Percentiles rank a stretch among this genome's conserved stretches.
Conservation (phyloP, 371 early-diverging fungal genomes). For the Mucor sp. region DNA sequence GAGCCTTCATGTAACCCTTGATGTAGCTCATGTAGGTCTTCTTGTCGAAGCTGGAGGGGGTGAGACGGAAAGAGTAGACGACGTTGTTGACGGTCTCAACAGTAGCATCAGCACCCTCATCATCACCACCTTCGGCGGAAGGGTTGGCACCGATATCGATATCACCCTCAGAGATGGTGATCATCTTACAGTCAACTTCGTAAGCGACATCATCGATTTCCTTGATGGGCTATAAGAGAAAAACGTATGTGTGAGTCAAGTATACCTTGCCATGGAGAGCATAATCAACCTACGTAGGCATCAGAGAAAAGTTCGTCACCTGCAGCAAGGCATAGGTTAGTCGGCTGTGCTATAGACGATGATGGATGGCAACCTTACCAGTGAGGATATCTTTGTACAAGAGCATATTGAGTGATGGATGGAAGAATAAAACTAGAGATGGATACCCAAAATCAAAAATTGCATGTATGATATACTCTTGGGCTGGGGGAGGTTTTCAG, state of each 20-base stretch:
- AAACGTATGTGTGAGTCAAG: neutral
- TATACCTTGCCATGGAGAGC: neutral
- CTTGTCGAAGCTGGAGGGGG: constrained; percentile 84
- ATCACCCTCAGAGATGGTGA: constrained; percentile 68
- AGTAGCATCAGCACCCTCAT: constrained; percentile 67
- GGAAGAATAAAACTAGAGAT: constrained; percentile 19
- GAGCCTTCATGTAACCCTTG: constrained; percentile 91
- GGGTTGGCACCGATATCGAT: constrained; percentile 95
- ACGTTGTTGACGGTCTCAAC: constrained; percentile 83
- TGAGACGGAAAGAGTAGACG: constrained; percentile 80
- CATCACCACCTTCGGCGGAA: constrained; percentile 83
- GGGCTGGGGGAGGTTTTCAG: neutral
- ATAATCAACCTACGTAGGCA: constrained; percentile 65
- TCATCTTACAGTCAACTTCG: constrained; percentile 84
- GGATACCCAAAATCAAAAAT: constrained; percentile 2
- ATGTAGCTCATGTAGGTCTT: constrained; percentile 90
- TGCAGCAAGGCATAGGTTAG: constrained; percentile 17
- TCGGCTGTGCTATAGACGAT: neutral
- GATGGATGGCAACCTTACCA: constrained; percentile 29
- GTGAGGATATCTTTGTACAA: constrained; percentile 49
- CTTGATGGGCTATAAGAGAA: constrained; percentile 51
- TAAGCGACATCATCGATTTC: constrained; percentile 69
- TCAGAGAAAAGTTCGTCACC: constrained; percentile 94
- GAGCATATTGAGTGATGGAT: constrained; percentile 54
- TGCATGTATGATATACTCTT: neutral